Evolutionary conservation across 106 monocot species (phyloP), one percentile per base, ranked within the genome.

Genomic region (Allium sativum): DNA sequence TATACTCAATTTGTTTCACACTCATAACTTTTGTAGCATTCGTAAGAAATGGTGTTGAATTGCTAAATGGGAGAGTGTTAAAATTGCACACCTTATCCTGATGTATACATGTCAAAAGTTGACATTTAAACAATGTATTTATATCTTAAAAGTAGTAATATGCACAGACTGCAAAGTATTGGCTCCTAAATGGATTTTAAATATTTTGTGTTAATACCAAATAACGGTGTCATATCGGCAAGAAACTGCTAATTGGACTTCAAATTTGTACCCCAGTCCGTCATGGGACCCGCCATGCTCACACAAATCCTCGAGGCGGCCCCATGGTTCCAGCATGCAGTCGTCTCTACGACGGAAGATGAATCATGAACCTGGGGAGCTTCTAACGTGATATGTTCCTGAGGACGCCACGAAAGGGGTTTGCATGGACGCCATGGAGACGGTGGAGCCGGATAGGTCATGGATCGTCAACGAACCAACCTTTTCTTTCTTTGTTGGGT

Each of bases 291-390:
- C 69, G 43, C 84, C 85, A 45, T 87, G 87, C 70, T 99, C 92
- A n/a, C 96, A 77, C 96, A 90, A 96, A n/a, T 79, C 79, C 69
- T 91, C 96, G 19, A 96, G 87, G n/a, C 96, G 81, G 42, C 80
- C 96, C 91, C 91, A 96, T 5, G 96, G 87, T 55, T 96, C 82
- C 87, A 87, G 80, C 91, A 90, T 90, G 5, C 90, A 82, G 45
- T 84, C 87, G 47, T 82, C 87, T 6, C 84, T 80, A 8, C 86
- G 96, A 12, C 82, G 79, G 66, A 96, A 82, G 48, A 96, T 63
- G 57, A 96, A 82, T 90, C 96, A 96, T 0, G 87, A 90, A 8
- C 96, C 96, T 0, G 91, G 96, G 72, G 87, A 84, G 3, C 84
- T 84, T 72, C 77, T 78, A 8, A 96, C 96, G 1, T 79, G 79